These are phyloP conservation scores for Wolfiporia cocos DNA, from an alignment of 1,284 basidiomycete species.

Conservation along the genomic window DNA sequence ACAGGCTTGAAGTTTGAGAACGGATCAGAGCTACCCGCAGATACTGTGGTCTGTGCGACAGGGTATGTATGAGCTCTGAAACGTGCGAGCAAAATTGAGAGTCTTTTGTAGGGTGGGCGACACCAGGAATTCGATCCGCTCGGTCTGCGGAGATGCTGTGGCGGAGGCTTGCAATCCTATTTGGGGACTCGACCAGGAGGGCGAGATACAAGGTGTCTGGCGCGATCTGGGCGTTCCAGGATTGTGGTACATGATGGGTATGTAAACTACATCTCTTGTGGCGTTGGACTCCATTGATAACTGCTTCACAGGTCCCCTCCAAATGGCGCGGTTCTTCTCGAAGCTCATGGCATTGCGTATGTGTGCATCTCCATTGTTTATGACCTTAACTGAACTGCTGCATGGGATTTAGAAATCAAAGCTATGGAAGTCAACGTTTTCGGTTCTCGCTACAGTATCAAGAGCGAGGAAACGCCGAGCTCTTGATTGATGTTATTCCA, in stretches of 20 bases:
- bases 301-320: slow-evolving; percentile 7
- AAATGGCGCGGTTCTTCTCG: slow-evolving; percentile 30
- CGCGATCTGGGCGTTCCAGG: slow-evolving; percentile 22
- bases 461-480: too few relatives aligned
- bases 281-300: slow-evolving; percentile 21
- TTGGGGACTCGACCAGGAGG: slow-evolving; percentile 35
- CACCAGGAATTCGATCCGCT: slow-evolving; percentile 24
- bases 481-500: too few relatives aligned
- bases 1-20: slow-evolving; percentile 58
- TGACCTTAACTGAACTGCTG: slow-evolving; percentile 23
- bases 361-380: slow-evolving; percentile 15
- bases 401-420: slow-evolving; percentile 63
- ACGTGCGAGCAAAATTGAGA: slow-evolving; percentile 6
- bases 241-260: slow-evolving; percentile 26
- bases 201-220: slow-evolving; percentile 21
- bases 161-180: slow-evolving; percentile 34
- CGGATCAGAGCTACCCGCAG: slow-evolving; percentile 55
- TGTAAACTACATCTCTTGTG: too few relatives aligned
- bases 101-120: slow-evolving; percentile 32
- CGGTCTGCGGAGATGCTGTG: slow-evolving; percentile 41
- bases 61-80: slow-evolving; percentile 34
- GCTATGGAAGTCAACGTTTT: slow-evolving; percentile 49
- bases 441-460: slow-evolving; percentile 32
- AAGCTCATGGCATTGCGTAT: slow-evolving; percentile 34
- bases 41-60: slow-evolving; percentile 64